A percentile compares a stretch with the other conserved stretches of the same genome.
Evolutionary conservation across 306 rosid species (phyloP).

Genomic region (Cucumis cinereus): DNA sequence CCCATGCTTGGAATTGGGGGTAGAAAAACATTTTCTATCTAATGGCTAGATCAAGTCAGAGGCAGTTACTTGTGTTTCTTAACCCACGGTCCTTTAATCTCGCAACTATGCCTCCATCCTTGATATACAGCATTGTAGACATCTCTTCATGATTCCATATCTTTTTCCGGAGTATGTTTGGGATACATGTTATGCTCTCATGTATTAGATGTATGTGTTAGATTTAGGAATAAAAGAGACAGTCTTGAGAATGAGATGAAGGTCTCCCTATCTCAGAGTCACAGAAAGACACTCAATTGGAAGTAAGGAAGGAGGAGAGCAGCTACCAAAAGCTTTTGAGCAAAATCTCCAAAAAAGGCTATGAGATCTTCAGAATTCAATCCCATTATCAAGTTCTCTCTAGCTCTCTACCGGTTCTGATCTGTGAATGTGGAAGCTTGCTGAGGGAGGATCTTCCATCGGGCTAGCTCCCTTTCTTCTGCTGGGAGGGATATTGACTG

Average conservation of each 20-base stretch:
- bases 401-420: neutral
- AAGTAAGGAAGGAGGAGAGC: neutral
- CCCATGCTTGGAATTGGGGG: neutral
- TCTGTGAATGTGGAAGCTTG: neutral
- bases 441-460: neutral
- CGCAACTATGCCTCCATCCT: neutral
- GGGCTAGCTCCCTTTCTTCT: neutral
- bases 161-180: neutral
- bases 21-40: neutral
- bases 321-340: neutral
- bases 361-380: neutral
- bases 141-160: neutral
- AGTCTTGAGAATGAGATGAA: neutral
- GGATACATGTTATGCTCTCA: neutral
- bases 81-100: neutral
- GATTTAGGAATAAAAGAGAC: neutral
- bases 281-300: neutral
- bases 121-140: neutral
- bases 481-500: neutral
- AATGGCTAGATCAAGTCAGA: neutral
- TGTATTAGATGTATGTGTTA: neutral
- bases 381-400: neutral
- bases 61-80: neutral
- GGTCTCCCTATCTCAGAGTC: neutral
- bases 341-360: neutral